Evolutionary conservation across 2,329 filamentous ascomycete genomes (phyloP).

Genomic region (Gliomastix tumulicola): DNA sequence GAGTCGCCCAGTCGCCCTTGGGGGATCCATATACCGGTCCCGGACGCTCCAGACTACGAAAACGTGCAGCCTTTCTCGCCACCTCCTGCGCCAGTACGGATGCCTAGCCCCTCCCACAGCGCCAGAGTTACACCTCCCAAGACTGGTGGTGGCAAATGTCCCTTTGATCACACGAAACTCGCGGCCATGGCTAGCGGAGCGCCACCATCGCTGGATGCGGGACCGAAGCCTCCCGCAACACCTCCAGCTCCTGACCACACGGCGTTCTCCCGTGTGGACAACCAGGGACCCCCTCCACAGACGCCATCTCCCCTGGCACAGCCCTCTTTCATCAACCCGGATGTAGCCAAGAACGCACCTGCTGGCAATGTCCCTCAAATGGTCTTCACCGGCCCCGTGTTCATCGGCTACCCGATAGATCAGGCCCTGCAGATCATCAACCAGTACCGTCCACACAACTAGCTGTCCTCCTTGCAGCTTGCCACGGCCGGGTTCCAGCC

Average conservation of each 20-base stretch:
- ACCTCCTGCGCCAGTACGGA: conserved; percentile 49
- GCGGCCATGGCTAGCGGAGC: conserved; percentile 18
- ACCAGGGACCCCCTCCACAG: too few relatives aligned
- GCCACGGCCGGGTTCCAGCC: too few relatives aligned
- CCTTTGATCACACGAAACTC: conserved; percentile 47
- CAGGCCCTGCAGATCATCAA: conserved; percentile 73
- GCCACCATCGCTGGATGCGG: conserved; percentile 7
- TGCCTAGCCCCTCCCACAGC: conserved; percentile 29
- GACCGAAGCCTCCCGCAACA: conserved; percentile 5
- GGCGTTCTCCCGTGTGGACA: conserved; percentile 10
- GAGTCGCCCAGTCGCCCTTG: conserved; percentile 90
- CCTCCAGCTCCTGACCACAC: conserved; percentile 6
- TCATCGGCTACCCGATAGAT: conserved; percentile 83
- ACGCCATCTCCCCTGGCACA: conserved; percentile 22
- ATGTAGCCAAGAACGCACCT: conserved; percentile 8
- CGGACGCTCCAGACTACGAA: conserved; percentile 13
- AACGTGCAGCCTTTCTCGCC: conserved; percentile 42
- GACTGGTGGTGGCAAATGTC: conserved; percentile 41
- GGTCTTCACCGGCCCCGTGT: conserved; percentile 88
- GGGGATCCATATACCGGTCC: conserved; percentile 75
- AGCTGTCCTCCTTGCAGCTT: too few relatives aligned
- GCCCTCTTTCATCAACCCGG: conserved; percentile 46
- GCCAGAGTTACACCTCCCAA: conserved; percentile 15
- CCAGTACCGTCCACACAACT: conserved; percentile 41
- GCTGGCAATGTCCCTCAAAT: conserved; percentile 49